These are phyloP conservation scores for Aurifilum marmelostoma DNA, from an alignment of 2,329 filamentous ascomycete genomes.

Conservation along the genomic window DNA sequence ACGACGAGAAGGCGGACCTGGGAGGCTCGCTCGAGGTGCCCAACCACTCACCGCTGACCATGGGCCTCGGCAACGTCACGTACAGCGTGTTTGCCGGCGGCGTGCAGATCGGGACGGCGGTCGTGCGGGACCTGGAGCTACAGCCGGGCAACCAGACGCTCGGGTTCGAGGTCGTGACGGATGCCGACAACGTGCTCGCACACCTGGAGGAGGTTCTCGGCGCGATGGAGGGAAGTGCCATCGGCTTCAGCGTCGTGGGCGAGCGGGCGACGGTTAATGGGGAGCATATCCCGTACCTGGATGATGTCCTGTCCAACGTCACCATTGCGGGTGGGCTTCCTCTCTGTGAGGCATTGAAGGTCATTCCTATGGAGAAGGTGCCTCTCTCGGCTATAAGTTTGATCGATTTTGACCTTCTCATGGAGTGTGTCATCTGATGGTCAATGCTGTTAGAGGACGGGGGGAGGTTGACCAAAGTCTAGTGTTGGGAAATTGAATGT, in stretches of 20 bases:
- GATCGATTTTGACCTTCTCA: neutral
- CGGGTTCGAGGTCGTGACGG: conserved; percentile 46
- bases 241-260: conserved; percentile 46
- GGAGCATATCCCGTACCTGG: conserved; percentile 48
- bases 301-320: conserved; percentile 45
- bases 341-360: neutral
- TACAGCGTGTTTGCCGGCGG: conserved; percentile 46
- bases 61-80: conserved; percentile 51
- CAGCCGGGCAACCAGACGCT: conserved; percentile 48
- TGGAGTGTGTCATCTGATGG: neutral
- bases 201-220: conserved; percentile 47
- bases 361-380: neutral
- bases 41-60: conserved; percentile 47
- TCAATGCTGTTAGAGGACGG: neutral
- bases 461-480: neutral
- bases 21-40: conserved; percentile 48
- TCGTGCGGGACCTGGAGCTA: conserved; percentile 44
- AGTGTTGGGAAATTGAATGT: neutral
- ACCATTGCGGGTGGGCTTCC: neutral
- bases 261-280: conserved; percentile 48
- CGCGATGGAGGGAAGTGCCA: conserved; percentile 42
- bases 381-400: neutral
- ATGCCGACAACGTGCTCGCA: conserved; percentile 44
- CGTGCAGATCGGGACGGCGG: conserved; percentile 44
- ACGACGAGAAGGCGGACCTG: conserved; percentile 46